Percentiles rank a stretch among this genome's conserved stretches.
These are phyloP conservation scores for Stephania yunnanensis DNA, from an alignment of 164 flowering plant species.

Conservation along the genomic window DNA sequence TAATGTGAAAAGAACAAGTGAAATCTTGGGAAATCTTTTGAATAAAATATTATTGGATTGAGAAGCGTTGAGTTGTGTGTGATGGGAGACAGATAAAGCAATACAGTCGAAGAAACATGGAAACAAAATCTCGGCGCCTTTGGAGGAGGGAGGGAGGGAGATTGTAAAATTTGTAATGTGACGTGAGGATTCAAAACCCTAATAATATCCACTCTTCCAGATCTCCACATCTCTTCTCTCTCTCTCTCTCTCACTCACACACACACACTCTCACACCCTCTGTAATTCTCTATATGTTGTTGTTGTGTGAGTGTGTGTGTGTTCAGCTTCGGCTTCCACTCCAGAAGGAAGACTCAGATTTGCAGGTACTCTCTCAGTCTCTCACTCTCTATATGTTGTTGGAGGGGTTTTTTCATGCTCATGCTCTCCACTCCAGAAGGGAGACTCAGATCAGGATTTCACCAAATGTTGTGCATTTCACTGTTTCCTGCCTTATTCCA, in stretches of 20 bases:
- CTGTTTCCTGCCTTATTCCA: too few species aligned
- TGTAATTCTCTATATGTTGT: too few species aligned
- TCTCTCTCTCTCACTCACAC: not conserved
- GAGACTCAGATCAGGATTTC: conserved; percentile 14
- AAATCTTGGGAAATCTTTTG: too few species aligned
- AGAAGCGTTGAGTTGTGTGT: not conserved
- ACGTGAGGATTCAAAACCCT: conserved; percentile 7
- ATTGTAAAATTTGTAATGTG: conserved; percentile 19
- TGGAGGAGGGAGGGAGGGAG: conserved; percentile 30
- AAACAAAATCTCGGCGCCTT: conserved; percentile 16
- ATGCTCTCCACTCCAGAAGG: not conserved
- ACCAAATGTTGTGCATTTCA: not conserved
- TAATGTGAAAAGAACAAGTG: too few species aligned
- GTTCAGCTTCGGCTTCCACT: too few species aligned
- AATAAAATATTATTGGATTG: too few species aligned
- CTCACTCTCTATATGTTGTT: not conserved
- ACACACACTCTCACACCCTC: not conserved
- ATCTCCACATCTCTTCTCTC: not conserved
- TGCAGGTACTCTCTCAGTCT: conserved; percentile 5
- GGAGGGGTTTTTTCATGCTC: not conserved
- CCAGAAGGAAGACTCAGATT: not conserved
- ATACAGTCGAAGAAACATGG: not conserved
- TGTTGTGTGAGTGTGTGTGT: too few species aligned
- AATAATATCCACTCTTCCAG: conserved; percentile 7
- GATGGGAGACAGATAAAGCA: not conserved